A percentile compares a stretch with the other conserved stretches of the same genome.
Conservation (phyloP, 495 filamentous ascomycete species). For the Penicillium angulare region DNA sequence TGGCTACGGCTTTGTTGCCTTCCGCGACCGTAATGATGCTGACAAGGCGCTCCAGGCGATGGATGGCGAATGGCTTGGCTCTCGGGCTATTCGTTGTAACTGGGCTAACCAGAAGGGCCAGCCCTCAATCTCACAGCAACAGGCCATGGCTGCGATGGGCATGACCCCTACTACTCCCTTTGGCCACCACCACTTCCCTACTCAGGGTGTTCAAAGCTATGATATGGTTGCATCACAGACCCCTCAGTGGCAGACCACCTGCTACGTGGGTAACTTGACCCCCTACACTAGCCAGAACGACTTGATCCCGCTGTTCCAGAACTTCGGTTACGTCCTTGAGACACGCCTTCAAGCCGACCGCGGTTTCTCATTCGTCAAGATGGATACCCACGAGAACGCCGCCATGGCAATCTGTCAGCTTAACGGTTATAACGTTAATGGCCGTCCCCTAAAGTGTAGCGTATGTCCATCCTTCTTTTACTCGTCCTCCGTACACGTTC, state of each 20-base stretch:
- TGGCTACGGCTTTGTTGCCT: slow-evolving; percentile 97
- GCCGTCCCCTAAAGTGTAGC: slow-evolving; percentile 96
- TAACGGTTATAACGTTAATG: slow-evolving; percentile 96
- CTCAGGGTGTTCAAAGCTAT: slow-evolving; percentile 93
- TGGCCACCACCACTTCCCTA: slow-evolving; percentile 97
- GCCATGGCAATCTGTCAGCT: slow-evolving; percentile 98
- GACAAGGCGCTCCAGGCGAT: slow-evolving; percentile 96
- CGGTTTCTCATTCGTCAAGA: slow-evolving; percentile 98
- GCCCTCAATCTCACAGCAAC: slow-evolving; percentile 95
- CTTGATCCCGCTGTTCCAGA: slow-evolving; percentile 93
- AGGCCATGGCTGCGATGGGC: slow-evolving; percentile 95
- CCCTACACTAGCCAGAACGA: slow-evolving; percentile 97
- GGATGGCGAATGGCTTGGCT: slow-evolving; percentile 99
- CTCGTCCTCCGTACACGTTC: not conserved
- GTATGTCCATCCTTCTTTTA: slow-evolving; percentile 51
- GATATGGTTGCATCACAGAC: slow-evolving; percentile 98
- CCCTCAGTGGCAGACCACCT: slow-evolving; percentile 98
- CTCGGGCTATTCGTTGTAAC: slow-evolving; percentile 97
- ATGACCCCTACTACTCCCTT: slow-evolving; percentile 97
- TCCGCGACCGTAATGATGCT: slow-evolving; percentile 89
- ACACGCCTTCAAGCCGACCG: slow-evolving; percentile 97
- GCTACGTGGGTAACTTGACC: slow-evolving; percentile 96
- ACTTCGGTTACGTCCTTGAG: slow-evolving; percentile 96
- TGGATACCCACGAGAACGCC: slow-evolving; percentile 97
- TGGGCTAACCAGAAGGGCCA: slow-evolving; percentile 99